phyloP scores from a whole-genome alignment of 1,139 yeast genomes.

The Geotrichum candidum region DNA sequence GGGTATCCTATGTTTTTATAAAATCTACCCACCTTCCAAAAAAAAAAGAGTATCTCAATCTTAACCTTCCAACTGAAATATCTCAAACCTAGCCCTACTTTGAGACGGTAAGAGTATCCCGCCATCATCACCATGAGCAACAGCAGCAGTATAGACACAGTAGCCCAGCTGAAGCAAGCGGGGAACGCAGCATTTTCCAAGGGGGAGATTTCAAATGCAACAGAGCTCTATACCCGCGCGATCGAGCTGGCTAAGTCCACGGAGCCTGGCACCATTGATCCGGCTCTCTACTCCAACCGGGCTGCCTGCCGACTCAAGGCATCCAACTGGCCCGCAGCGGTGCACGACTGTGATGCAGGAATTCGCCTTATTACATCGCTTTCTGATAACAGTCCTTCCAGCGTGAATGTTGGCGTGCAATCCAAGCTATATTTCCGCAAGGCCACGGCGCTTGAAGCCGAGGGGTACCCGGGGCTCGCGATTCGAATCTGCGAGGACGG shows the following conservation, averaged over 20 bases:
- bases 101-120: not conserved
- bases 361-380: slow-evolving; percentile 29
- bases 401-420: slow-evolving; percentile 25
- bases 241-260: slow-evolving; percentile 41
- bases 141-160: slow-evolving; percentile 1
- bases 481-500: slow-evolving; percentile 40
- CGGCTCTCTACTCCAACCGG: slow-evolving; percentile 76
- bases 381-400: not conserved
- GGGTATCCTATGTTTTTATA: not conserved
- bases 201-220: slow-evolving; percentile 57
- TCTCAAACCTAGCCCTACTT: not conserved
- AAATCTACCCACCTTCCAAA: not conserved
- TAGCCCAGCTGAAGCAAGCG: slow-evolving; percentile 2
- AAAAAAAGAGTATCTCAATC: not conserved
- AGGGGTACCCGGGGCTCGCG: slow-evolving; percentile 37
- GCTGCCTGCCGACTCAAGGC: slow-evolving; percentile 71
- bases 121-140: not conserved
- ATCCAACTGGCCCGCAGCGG: slow-evolving; percentile 46
- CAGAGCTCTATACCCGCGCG: slow-evolving; percentile 64
- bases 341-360: slow-evolving; percentile 51
- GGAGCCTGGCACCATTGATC: slow-evolving; percentile 47
- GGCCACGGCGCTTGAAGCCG: slow-evolving; percentile 43
- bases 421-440: slow-evolving; percentile 56
- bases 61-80: not conserved
- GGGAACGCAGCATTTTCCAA: slow-evolving; percentile 48